Evolutionary conservation across 2,329 filamentous ascomycete genomes (phyloP).

Genomic region (Malbranchea cinnamomea): DNA sequence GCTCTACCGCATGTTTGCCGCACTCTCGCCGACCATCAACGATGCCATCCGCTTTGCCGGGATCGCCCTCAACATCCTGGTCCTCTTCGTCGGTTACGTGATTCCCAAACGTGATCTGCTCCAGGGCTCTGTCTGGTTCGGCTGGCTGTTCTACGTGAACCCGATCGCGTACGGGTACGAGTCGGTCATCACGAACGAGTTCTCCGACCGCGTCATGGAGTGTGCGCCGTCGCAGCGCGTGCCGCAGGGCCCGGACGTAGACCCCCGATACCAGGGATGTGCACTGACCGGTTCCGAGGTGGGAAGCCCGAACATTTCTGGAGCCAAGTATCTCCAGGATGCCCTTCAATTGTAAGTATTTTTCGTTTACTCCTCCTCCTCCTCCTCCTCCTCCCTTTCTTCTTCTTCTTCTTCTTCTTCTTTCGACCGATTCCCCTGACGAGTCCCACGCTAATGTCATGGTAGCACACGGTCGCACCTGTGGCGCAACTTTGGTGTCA

Average conservation of each 20-base stretch:
- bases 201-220: conserved; percentile 39
- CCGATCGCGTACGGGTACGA: conserved; percentile 49
- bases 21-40: conserved; percentile 48
- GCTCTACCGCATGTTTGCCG: conserved; percentile 52
- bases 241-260: conserved; percentile 40
- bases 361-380: not conserved
- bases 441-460: too few species aligned
- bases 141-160: conserved; percentile 44
- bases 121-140: conserved; percentile 46
- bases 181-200: conserved; percentile 55
- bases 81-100: conserved; percentile 16
- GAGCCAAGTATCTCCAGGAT: conserved; percentile 38
- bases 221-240: conserved; percentile 46
- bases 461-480: conserved; percentile 36
- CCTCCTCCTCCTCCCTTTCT: too few species aligned
- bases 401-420: too few species aligned
- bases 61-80: conserved; percentile 4
- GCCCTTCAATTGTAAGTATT: conserved; percentile 36
- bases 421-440: too few species aligned
- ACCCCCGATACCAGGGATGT: conserved; percentile 47
- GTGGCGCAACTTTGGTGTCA: conserved; percentile 62
- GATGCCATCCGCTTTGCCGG: conserved; percentile 46
- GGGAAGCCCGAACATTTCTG: conserved; percentile 36
- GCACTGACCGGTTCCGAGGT: conserved; percentile 42
- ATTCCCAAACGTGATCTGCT: conserved; percentile 50